Evolutionary conservation across 2,329 filamentous ascomycete genomes (phyloP), one percentile per base, ranked within the genome.

Genomic region (Aspergillus sp.): DNA sequence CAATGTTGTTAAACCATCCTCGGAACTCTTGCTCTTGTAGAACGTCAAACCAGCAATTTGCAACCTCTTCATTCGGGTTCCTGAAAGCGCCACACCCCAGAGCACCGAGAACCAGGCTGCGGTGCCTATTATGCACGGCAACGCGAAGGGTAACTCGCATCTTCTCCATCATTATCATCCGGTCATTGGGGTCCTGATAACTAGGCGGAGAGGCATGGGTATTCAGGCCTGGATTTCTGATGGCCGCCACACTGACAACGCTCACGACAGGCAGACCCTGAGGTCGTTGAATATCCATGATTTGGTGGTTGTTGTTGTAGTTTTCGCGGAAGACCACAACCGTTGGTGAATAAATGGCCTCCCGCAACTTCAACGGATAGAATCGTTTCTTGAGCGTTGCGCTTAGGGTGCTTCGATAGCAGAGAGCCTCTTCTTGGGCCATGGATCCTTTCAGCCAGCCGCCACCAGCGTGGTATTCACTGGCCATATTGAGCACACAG

Each of bases 371-470:
- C 58, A 84, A 75, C 0, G 85, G 85, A 67, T 88, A 88, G 66
- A 81, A 81, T 4, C 64, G 51, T 8, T 50, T 37, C 37, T 77
- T 74, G n/a, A 79, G 68, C 2, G 73, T 74, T 34, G 67, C 70
- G 56, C 62, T 67, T 9, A 80, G 72, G 40, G 71, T 80, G 56
- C 80, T 84, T 44, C 87, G 82, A 68, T 86, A 87, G 73, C 86
- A 90, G 6, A 90, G 78, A 3, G 83, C 81, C 75, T 90, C 88
- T 73, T 90, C 87, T 70, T 90, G 88, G 0, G 87, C 87, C 30
- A 83, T 72, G 54, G 85, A 78, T 37, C 87, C 87, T 39, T 79
- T 79, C 4, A 80, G 68, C 81, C 86, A 90, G 17, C 86, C 86
- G 19, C 88, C 87, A n/a, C 87, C 88, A 0, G 83, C 79, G 13